Evolutionary conservation across 768 basidiomycete species (phyloP), one percentile per base, ranked within the genome.

Genomic region (Boletus sensibilis): DNA sequence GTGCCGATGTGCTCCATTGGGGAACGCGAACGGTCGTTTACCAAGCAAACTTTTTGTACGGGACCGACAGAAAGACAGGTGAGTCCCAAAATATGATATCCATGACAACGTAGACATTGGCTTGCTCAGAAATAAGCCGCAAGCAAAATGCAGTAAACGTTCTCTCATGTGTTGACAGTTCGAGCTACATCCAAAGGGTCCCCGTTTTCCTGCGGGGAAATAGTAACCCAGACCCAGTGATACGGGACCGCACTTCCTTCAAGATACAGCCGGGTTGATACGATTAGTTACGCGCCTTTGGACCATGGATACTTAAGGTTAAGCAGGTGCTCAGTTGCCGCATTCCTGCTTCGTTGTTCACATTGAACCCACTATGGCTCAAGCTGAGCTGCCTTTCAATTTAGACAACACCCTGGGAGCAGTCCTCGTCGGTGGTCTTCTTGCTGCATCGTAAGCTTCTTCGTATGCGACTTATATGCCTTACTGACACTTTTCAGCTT

Each of bases 371-470:
- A 20, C 33, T 1, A 60, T 47, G 49, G 34, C 13, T 47, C 34
- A 9, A 29, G 10, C 13, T 2, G 18, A 25, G 2, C 37, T 51
- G 3, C 45, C 62, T 44, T 76, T 80, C 44, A 74, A 82, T 64
- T 20, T 52, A 5, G 39, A 61, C 27, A 75, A 78, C 51, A 83
- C 79, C 0, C 73, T 86, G 3, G 85, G 84, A n/a, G 76, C 83
- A 21, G 67, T 84, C 40, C 71, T 85, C 20, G 47, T 84, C 12
- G 84, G 83, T n/a, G 83, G 82, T 8, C 72, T 85, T 47, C 57
- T 78, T 37, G 78, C 82, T n/a, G 77, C 79, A 68, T 77, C 78
- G 84, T 85, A 64, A 45, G 80, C 64, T 48, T 35, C 23, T 42
- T 44, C 11, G 25, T 48, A 34, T 20, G 21, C 2, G 44, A 21